Conservation (phyloP, 768 basidiomycete genomes). For the Hygrocybe punicea region DNA sequence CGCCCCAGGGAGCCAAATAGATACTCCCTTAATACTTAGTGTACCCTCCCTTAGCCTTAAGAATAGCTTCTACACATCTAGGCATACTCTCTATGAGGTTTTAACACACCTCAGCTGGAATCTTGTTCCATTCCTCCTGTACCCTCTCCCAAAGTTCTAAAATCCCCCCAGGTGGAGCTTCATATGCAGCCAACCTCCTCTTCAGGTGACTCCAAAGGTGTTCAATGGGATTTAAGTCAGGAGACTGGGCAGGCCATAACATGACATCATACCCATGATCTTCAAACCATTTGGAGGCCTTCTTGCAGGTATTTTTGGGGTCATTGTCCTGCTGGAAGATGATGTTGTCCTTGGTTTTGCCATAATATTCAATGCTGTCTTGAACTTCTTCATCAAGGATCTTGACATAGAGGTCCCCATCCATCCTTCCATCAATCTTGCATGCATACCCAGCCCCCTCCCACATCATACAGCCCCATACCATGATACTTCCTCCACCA, state of each 20-base stretch:
- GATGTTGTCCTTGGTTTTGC: conserved; percentile 3
- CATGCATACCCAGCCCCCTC: conserved; percentile 17
- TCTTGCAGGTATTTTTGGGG: conserved; percentile 34
- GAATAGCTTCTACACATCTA: conserved; percentile 12
- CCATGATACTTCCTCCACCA: conserved; percentile 26
- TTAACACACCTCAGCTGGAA: conserved; percentile 2
- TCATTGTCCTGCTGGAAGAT: conserved; percentile 39
- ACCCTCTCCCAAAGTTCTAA: conserved; percentile 26
- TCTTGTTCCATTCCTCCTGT: conserved; percentile 27
- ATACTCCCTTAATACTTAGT: conserved; percentile 13
- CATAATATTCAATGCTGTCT: conserved; percentile 9
- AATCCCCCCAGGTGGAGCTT: conserved; percentile 9
- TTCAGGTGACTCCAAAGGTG: conserved; percentile 26
- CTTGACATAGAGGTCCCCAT: conserved; percentile 17
- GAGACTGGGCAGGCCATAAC: conserved; percentile 24
- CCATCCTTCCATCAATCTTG: conserved; percentile 22
- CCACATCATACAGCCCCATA: conserved; percentile 27
- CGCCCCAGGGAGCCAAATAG: no score
- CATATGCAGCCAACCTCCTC: background rate
- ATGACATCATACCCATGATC: conserved; percentile 27
- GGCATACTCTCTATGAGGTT: conserved; percentile 13
- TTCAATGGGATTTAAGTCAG: conserved; percentile 31
- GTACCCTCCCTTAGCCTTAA: conserved; percentile 8
- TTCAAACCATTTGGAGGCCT: conserved; percentile 28
- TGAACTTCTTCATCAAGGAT: conserved; percentile 21